Base-by-base conservation (phyloP, 164 flowering plant genomes). In the Pachysandra terminalis region DNA sequence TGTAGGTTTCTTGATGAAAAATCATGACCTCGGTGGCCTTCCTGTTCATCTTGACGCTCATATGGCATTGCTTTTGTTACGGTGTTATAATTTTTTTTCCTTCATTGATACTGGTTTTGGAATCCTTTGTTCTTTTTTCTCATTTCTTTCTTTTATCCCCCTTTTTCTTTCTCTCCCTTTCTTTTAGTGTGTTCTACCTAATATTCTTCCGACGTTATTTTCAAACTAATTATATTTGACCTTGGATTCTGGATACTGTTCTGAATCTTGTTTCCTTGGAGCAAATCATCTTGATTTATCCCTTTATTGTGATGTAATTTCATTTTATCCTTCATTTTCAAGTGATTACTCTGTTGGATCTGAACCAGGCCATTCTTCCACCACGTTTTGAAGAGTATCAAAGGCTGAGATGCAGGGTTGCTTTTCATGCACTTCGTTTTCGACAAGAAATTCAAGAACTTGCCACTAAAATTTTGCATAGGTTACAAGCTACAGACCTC, bases 401-500 rank as follows among this genome's bases (percentile, higher is more conserved):
- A 65, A 85, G 97, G 74, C 82, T 95, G 61, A 85, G 99, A 81
- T 95, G 99, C 72, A 82, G 99, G 71, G 99, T 95, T 73, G 81
- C 99, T 65, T 95, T 83, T 68, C 96, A 95, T 82, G 99, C 97
- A 21, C 85, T 95, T 57, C 83, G 71, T 64, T 95, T 95, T 66
- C 85, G 99, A 16, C 81, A 80, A 22, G 97, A 92, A 75, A 91
- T 95, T 64, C 92, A 87, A 75, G 90, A 92, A 69, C 90, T 95
- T 64, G 96, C 93, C 27, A 75, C 82, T 28, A 88, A 74, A 69
- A 80, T 95, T 51, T 69, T 95, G 59, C 75, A 77, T 45, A 88
- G 99, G 98, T 89, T 27, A 68, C 3, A 56, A 24, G 23, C 66
- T n/a, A 32, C 40, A 32, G 24, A 21, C 1, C 40, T 49, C 37